A percentile compares a stretch with the other conserved stretches of the same genome.
Conservation (phyloP, 371 early-diverging fungal genomes). For the Rhizopus delemar region DNA sequence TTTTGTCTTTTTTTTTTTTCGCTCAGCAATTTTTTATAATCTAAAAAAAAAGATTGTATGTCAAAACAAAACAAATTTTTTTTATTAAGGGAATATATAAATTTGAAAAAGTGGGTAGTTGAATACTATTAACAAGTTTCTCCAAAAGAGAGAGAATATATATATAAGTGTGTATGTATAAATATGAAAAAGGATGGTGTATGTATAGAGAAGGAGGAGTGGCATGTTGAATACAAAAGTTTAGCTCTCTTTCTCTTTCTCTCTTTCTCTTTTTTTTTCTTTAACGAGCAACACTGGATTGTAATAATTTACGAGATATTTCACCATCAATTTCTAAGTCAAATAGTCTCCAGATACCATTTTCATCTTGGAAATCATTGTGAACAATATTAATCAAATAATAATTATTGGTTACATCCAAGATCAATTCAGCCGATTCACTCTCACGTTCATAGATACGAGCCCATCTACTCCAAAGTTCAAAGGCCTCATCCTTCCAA, state of each 20-base stretch:
- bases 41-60: too few species aligned
- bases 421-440: conserved; percentile 59
- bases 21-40: too few species aligned
- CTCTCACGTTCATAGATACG: conserved; percentile 70
- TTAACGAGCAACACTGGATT: conserved; percentile 19
- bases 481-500: conserved; percentile 97
- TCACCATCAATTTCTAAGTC: conserved; percentile 51
- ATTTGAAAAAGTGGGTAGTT: neutral
- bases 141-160: too few species aligned
- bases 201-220: conserved; percentile 2
- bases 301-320: conserved; percentile 34
- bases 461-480: conserved; percentile 93
- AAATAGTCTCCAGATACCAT: conserved; percentile 76
- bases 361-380: conserved; percentile 84
- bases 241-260: conserved; percentile 42
- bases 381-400: conserved; percentile 94
- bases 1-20: too few species aligned
- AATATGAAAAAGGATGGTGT: neutral
- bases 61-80: too few species aligned
- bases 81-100: too few species aligned
- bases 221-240: conserved; percentile 26
- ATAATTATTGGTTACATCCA: conserved; percentile 76
- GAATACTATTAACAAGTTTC: neutral
- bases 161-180: neutral
- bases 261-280: conserved; percentile 86